A percentile compares a stretch with the other conserved stretches of the same genome.
These are phyloP conservation scores for Carex myosuroides DNA, from an alignment of 176 grass and related monocot species.

Conservation along the genomic window DNA sequence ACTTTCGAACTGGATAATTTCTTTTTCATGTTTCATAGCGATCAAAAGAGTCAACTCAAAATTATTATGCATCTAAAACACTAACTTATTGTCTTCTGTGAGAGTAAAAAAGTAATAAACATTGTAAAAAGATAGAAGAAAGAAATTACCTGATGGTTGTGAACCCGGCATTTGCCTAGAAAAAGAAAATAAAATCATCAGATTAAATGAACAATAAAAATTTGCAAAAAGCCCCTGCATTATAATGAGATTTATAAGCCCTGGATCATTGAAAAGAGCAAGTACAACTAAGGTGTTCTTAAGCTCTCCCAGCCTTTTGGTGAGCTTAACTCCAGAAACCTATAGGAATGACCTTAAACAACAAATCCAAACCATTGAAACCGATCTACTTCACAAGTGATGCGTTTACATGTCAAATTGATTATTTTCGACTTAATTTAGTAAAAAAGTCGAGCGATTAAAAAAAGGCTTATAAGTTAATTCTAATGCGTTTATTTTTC, in stretches of 20 bases:
- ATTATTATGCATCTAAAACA: background rate
- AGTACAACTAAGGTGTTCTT: too few relatives aligned
- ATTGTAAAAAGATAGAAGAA: background rate
- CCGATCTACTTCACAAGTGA: too few relatives aligned
- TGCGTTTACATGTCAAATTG: too few relatives aligned
- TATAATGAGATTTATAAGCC: background rate
- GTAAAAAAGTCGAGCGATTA: too few relatives aligned
- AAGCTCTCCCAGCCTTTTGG: too few relatives aligned
- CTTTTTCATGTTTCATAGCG: background rate
- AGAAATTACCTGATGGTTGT: slow-evolving; percentile 59
- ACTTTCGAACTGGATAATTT: background rate
- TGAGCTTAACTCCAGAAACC: too few relatives aligned
- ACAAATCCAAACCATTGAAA: too few relatives aligned
- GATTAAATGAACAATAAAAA: slow-evolving; percentile 23
- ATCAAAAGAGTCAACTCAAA: background rate
- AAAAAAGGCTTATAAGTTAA: too few relatives aligned
- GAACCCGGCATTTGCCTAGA: slow-evolving; percentile 45
- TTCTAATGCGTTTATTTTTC: too few relatives aligned
- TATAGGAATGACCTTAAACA: too few relatives aligned
- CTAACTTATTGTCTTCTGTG: background rate
- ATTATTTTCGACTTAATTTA: too few relatives aligned
- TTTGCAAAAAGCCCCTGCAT: background rate
- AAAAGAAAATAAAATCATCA: slow-evolving; percentile 24
- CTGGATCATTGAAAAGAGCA: background rate
- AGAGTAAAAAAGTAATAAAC: background rate